Percentiles rank a stretch among this genome's conserved stretches.
These are phyloP conservation scores for Nothophaeocryptopus gaeumannii DNA, from an alignment of 2,329 filamentous ascomycete genomes.

Conservation along the genomic window DNA sequence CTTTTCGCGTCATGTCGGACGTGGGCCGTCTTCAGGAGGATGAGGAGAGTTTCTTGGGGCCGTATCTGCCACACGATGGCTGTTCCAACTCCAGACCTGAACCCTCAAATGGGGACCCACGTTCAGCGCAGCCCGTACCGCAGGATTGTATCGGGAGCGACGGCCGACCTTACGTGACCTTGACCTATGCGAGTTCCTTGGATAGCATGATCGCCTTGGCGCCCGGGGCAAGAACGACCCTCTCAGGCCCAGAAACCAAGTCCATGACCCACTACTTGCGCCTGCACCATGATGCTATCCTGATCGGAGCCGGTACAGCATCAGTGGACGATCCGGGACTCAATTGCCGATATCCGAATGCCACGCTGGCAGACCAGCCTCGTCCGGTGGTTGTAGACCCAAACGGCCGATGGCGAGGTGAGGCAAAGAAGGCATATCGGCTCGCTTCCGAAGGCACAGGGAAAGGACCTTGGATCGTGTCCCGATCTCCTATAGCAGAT, in stretches of 20 bases:
- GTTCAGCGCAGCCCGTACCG: background rate
- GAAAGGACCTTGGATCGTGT: slow-evolving; percentile 60
- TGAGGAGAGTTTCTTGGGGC: slow-evolving; percentile 47
- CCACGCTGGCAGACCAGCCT: slow-evolving; percentile 61
- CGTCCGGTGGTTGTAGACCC: slow-evolving; percentile 82
- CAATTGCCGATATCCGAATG: slow-evolving; percentile 68
- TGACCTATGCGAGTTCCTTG: slow-evolving; percentile 89
- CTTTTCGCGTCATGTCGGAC: slow-evolving; percentile 19
- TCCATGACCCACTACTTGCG: slow-evolving; percentile 92
- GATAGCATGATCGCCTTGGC: slow-evolving; percentile 75
- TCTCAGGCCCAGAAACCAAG: slow-evolving; percentile 82
- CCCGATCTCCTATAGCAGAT: slow-evolving; percentile 5
- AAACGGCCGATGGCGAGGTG: slow-evolving; percentile 66
- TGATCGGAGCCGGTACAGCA: slow-evolving; percentile 81
- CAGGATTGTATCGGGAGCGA: background rate
- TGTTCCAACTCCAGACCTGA: background rate
- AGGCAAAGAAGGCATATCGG: slow-evolving; percentile 60
- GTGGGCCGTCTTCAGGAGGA: slow-evolving; percentile 35
- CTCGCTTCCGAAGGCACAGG: slow-evolving; percentile 64
- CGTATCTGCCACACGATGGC: slow-evolving; percentile 45
- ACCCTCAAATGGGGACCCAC: slow-evolving; percentile 2
- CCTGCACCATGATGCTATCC: slow-evolving; percentile 75
- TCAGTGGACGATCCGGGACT: slow-evolving; percentile 80
- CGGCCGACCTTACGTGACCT: slow-evolving; percentile 60
- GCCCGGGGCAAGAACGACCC: slow-evolving; percentile 71